phyloP scores from a whole-genome alignment of 495 filamentous ascomycete species.

The Copromyces sp. region DNA sequence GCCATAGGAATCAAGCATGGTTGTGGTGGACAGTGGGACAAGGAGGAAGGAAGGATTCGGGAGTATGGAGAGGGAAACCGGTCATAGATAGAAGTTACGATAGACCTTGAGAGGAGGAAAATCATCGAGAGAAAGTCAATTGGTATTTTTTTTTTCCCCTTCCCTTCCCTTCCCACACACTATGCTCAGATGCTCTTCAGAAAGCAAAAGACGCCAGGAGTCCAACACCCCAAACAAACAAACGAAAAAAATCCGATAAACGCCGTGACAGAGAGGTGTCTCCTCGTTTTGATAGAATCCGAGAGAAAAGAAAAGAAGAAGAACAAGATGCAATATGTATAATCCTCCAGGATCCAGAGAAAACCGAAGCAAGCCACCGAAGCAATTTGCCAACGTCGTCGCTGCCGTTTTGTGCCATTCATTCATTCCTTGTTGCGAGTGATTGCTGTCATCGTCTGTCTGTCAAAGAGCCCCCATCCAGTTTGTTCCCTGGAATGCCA shows the following conservation, averaged over 20 bases:
- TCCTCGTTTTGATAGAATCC: neutral
- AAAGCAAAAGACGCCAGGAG: neutral
- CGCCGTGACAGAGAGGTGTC: neutral
- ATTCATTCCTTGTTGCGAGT: neutral
- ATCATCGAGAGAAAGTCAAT: neutral
- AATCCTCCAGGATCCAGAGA: neutral
- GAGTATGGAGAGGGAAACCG: neutral
- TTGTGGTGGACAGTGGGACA: no score
- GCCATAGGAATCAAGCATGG: no score
- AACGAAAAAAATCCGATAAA: neutral
- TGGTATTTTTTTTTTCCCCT: neutral
- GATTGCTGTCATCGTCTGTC: no score
- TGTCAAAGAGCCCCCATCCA: no score
- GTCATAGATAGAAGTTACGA: neutral
- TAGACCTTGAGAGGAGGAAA: neutral
- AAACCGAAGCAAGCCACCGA: neutral
- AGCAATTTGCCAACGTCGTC: neutral
- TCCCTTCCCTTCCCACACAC: neutral
- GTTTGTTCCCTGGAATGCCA: no score
- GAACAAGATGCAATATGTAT: neutral
- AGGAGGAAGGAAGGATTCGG: neutral
- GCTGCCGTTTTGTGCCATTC: neutral
- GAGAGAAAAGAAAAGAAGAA: neutral
- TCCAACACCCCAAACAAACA: neutral
- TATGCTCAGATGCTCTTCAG: neutral